These are phyloP conservation scores for Canavalia gladiata DNA, from an alignment of 306 rosid genomes.

Conservation along the genomic window DNA sequence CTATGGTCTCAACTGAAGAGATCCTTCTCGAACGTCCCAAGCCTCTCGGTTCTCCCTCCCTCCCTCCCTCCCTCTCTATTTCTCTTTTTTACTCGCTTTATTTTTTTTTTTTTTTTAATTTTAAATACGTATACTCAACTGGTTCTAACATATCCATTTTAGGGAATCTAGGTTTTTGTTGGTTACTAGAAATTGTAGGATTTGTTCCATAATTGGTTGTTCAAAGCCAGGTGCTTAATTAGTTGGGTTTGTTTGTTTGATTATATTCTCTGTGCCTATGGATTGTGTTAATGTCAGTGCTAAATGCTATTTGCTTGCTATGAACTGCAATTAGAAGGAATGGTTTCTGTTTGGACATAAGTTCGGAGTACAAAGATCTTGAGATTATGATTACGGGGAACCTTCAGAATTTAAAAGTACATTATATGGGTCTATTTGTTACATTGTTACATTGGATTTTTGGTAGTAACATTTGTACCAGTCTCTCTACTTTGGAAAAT, in stretches of 20 bases:
- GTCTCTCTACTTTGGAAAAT: not conserved
- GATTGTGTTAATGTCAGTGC: not conserved
- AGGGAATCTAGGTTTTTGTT: not conserved
- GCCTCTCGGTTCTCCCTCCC: slow-evolving; percentile 69
- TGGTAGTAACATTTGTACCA: not conserved
- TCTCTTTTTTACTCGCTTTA: not conserved
- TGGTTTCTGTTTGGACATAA: not conserved
- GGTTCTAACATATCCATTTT: too few relatives aligned
- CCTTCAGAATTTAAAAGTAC: not conserved
- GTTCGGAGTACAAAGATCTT: not conserved
- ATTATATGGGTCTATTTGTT: not conserved
- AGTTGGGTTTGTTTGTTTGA: not conserved
- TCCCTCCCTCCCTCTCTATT: not conserved
- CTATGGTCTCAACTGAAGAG: slow-evolving; percentile 96
- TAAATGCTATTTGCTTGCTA: not conserved
- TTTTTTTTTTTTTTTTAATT: not conserved
- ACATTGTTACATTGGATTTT: not conserved
- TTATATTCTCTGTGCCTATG: not conserved
- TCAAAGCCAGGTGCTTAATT: not conserved
- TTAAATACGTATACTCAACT: too few relatives aligned
- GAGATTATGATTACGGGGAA: not conserved
- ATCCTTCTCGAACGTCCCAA: slow-evolving; percentile 89
- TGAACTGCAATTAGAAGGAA: not conserved
- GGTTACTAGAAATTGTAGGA: not conserved
- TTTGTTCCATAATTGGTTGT: not conserved